Evolutionary conservation across 768 basidiomycete species (phyloP), one percentile per base, ranked within the genome.

Genomic region (Russula sp.): DNA sequence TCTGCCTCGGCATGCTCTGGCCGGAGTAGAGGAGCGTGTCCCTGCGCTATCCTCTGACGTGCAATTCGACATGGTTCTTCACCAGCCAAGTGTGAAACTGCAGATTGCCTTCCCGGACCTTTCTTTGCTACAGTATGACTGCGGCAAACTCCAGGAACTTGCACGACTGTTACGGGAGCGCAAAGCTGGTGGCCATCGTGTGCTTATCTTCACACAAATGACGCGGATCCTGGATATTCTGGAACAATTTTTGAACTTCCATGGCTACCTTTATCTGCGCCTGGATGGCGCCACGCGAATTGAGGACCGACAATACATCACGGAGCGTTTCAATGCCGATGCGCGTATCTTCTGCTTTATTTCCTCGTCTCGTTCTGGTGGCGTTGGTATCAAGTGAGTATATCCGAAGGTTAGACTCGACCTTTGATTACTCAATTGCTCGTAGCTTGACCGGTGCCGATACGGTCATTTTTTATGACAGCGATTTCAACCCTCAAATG

Each of bases 161-260:
- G 82, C 85, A n/a, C 76, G 75, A 29, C 76, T 98, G 32, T 78
- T 98, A 10, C 83, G 91, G 48, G 83, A 90, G 72, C 89, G 85
- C 73, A 93, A 94, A 70, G 83, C 85, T 0, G 92, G 85, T 7
- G 93, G 93, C 0, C 94, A 97, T 70, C 88, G 95, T 7, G 81
- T 90, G 29, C 79, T 98, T 50, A 95, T 98, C 65, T 98, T 98
- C 74, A 98, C 95, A 0, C 95, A 98, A 69, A 98, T 98, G 95
- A 96, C 95, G 35, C 81, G 81, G 62, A 87, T 98, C 36, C 79
- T 98, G 61, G 95, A 98, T 70, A 92, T 98, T 62, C 81, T 98
- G 56, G 95, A 98, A 71, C 86, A 87, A 18, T 98, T 93, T 73
- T 80, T 98, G 60, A 95, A 89, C 68, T 86, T 93, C 59, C 93